Conservation (phyloP, 129 eudicot genomes). For the Scalesia atractyloides region DNA sequence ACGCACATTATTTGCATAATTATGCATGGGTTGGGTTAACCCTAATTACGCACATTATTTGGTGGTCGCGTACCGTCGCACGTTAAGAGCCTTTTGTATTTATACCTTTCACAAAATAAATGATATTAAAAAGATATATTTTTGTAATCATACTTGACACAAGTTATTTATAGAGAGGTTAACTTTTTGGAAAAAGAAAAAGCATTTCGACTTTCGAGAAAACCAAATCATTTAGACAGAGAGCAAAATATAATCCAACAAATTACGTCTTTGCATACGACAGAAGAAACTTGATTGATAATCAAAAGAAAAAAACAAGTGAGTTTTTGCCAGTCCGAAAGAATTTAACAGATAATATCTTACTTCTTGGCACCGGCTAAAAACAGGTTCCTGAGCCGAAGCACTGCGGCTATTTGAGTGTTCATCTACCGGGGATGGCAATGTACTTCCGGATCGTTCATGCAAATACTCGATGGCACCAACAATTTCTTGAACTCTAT, state of each 20-base stretch:
- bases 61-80: too few species aligned
- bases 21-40: too few species aligned
- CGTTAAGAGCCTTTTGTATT: too few species aligned
- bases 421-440: constrained; percentile 67
- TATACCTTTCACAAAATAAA: too few species aligned
- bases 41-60: too few species aligned
- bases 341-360: constrained; percentile 20
- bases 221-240: not conserved
- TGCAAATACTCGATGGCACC: constrained; percentile 49
- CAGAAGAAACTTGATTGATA: not conserved
- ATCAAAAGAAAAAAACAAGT: not conserved
- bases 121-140: not conserved
- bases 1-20: too few species aligned
- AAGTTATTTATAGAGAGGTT: not conserved
- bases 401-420: constrained; percentile 28
- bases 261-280: constrained; percentile 2
- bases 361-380: constrained; percentile 46
- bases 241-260: not conserved
- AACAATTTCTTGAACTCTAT: constrained; percentile 78
- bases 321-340: not conserved
- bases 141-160: not conserved
- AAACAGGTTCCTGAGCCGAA: constrained; percentile 40
- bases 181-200: not conserved
- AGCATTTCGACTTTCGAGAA: not conserved
- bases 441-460: constrained; percentile 58